These are phyloP conservation scores for Diplodia sapinea DNA, from an alignment of 2,329 filamentous ascomycete species.

Conservation along the genomic window DNA sequence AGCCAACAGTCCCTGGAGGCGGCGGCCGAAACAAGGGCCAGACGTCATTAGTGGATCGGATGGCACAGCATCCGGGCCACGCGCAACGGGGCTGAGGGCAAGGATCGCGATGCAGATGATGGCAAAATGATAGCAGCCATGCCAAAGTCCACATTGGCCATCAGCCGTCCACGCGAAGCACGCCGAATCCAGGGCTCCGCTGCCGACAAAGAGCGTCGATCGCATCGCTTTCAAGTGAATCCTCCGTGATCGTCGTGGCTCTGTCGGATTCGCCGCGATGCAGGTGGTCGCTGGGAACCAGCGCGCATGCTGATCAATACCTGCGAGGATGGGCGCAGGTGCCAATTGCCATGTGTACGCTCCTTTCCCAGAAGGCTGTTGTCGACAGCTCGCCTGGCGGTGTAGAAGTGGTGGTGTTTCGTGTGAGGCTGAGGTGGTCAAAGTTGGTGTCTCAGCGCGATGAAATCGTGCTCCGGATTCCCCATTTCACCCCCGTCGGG, in stretches of 20 bases:
- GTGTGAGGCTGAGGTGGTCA: background rate
- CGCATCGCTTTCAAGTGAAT: background rate
- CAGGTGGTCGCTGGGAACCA: background rate
- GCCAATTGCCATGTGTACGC: background rate
- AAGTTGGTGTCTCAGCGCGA: background rate
- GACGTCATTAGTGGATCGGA: slow-evolving; percentile 11
- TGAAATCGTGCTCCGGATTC: background rate
- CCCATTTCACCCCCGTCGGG: background rate
- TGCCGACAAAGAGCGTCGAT: background rate
- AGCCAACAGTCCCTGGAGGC: background rate
- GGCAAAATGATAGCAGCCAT: slow-evolving; percentile 3
- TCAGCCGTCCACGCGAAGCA: background rate
- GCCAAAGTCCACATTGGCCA: background rate
- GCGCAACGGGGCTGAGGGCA: background rate
- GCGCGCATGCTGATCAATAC: background rate
- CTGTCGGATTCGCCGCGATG: background rate
- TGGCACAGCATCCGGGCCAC: background rate
- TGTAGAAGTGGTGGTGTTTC: background rate
- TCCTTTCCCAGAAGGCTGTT: background rate
- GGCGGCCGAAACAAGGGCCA: background rate
- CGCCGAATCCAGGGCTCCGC: background rate
- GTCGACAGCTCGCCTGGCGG: background rate
- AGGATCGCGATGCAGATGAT: background rate
- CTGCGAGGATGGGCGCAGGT: background rate
- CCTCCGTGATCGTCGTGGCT: background rate